These are phyloP conservation scores for Diospyros lotus DNA, from an alignment of 148 eudicot species.

Conservation along the genomic window DNA sequence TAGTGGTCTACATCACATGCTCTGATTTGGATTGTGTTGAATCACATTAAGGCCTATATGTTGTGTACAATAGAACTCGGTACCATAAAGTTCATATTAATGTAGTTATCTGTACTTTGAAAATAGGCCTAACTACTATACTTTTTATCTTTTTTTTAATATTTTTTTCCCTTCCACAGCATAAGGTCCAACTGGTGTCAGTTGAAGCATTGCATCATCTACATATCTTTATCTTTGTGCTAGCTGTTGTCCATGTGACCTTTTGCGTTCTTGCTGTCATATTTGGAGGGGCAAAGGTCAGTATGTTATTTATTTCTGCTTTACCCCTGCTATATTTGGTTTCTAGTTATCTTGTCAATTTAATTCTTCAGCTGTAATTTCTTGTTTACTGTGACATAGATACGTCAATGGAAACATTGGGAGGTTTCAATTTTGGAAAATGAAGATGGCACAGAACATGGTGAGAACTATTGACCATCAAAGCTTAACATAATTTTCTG, in stretches of 20 bases:
- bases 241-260: slow-evolving; percentile 73
- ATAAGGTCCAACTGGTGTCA: slow-evolving; percentile 66
- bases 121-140: neutral
- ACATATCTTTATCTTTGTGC: slow-evolving; percentile 88
- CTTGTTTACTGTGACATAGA: slow-evolving; percentile 33
- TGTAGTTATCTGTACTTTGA: neutral
- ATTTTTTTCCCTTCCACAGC: slow-evolving; percentile 30
- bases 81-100: neutral
- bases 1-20: neutral
- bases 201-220: slow-evolving; percentile 80
- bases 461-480: slow-evolving; percentile 29
- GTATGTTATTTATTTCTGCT: neutral
- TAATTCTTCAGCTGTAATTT: neutral
- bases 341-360: neutral
- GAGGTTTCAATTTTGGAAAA: slow-evolving; percentile 57
- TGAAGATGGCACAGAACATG: slow-evolving; percentile 37
- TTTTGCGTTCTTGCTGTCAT: slow-evolving; percentile 67
- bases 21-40: neutral
- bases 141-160: neutral
- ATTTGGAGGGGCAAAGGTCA: slow-evolving; percentile 71
- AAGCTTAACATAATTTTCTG: neutral
- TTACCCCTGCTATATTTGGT: neutral
- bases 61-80: neutral
- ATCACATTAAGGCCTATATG: neutral
- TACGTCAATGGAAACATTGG: slow-evolving; percentile 86